A percentile compares a stretch with the other conserved stretches of the same genome.
These are phyloP conservation scores for Porphyrellus cyaneotinctus DNA, from an alignment of 768 basidiomycete species.

Conservation along the genomic window DNA sequence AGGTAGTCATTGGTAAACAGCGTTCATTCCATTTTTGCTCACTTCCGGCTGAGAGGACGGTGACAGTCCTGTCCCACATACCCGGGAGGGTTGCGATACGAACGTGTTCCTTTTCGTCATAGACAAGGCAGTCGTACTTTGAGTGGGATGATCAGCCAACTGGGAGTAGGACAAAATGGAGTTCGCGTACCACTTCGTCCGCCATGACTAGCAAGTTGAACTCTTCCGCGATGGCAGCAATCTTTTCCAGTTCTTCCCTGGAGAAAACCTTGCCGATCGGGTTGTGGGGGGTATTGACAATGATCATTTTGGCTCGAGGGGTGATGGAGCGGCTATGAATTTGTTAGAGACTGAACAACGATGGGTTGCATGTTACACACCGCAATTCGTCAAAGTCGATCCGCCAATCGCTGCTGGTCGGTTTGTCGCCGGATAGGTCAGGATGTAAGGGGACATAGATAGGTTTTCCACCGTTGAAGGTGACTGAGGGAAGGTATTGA, in stretches of 20 bases:
- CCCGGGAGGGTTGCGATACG: slow-evolving; percentile 93
- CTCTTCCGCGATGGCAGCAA: slow-evolving; percentile 86
- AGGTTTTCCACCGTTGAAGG: slow-evolving; percentile 90
- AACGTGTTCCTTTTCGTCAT: slow-evolving; percentile 82
- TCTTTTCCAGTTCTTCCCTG: slow-evolving; percentile 71
- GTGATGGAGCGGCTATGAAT: slow-evolving; percentile 71
- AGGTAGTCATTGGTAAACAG: neutral
- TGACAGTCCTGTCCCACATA: slow-evolving; percentile 98
- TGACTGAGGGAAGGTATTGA: slow-evolving; percentile 89
- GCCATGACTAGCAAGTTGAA: slow-evolving; percentile 90
- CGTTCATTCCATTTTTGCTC: slow-evolving; percentile 26
- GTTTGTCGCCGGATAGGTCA: slow-evolving; percentile 47
- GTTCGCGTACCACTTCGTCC: slow-evolving; percentile 83
- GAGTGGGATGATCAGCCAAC: neutral
- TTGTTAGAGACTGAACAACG: slow-evolving; percentile 1
- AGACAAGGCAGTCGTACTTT: slow-evolving; percentile 92
- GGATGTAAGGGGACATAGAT: slow-evolving; percentile 96
- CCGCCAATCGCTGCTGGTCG: slow-evolving; percentile 76
- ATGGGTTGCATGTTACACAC: slow-evolving; percentile 34
- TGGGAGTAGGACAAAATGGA: neutral
- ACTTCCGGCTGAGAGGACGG: slow-evolving; percentile 95
- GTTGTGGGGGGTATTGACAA: slow-evolving; percentile 96
- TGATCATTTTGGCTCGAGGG: slow-evolving; percentile 88
- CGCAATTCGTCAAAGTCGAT: slow-evolving; percentile 87
- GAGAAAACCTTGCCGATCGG: slow-evolving; percentile 98